Conservation (phyloP, 768 basidiomycete species). For the Kwoniella europaea region DNA sequence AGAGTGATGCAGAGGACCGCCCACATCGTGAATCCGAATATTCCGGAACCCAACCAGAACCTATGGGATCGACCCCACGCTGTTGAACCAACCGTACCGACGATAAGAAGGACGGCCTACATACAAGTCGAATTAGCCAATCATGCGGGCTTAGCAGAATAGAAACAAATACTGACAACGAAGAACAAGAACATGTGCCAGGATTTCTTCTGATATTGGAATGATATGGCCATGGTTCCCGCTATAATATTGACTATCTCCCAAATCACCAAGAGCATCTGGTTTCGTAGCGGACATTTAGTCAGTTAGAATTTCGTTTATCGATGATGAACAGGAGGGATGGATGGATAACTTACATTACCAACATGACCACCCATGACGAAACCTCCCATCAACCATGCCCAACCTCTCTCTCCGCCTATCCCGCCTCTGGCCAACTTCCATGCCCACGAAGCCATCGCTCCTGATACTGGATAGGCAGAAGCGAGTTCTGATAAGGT, state of each 20-base stretch:
- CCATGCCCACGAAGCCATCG: constrained; percentile 58
- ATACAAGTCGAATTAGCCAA: background rate
- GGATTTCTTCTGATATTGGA: constrained; percentile 35
- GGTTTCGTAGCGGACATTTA: too few relatives aligned
- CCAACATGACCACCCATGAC: constrained; percentile 50
- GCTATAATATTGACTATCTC: constrained; percentile 47
- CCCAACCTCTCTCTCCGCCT: constrained; percentile 55
- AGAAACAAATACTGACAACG: constrained; percentile 37
- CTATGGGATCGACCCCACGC: constrained; percentile 53
- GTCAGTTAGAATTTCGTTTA: background rate
- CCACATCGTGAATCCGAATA: constrained; percentile 48
- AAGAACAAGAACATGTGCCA: constrained; percentile 54
- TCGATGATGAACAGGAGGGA: background rate
- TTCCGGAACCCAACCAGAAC: constrained; percentile 50
- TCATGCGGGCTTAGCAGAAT: background rate
- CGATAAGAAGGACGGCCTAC: constrained; percentile 41
- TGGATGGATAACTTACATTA: constrained; percentile 34
- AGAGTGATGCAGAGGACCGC: constrained; percentile 43
- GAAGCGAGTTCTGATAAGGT: constrained; percentile 54
- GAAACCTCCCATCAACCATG: constrained; percentile 51
- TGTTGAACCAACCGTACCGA: constrained; percentile 44
- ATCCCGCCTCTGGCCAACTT: constrained; percentile 51
- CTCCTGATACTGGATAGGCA: constrained; percentile 56
- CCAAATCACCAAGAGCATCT: constrained; percentile 54
- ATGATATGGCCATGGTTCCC: constrained; percentile 48